A percentile compares a stretch with the other conserved stretches of the same genome.
These are phyloP conservation scores for Aegilops longissima DNA, from an alignment of 176 grass and related monocot genomes.

Conservation along the genomic window DNA sequence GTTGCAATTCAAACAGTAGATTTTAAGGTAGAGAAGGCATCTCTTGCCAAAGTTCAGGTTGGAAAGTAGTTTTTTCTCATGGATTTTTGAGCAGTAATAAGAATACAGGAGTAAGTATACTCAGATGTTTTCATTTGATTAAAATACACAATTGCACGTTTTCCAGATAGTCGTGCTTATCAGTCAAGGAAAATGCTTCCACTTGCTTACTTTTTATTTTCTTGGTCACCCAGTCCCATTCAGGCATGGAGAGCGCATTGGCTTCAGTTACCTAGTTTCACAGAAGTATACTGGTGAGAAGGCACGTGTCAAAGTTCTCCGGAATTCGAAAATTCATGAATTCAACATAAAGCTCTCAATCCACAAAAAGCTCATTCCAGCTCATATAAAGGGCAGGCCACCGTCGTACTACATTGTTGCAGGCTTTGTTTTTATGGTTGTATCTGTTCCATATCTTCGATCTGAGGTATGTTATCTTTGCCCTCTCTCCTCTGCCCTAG, in stretches of 20 bases:
- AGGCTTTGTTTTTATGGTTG: conserved; percentile 83
- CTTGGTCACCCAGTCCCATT: conserved; percentile 74
- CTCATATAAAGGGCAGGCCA: conserved; percentile 83
- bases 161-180: not conserved
- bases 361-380: conserved; percentile 91
- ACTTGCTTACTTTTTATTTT: conserved; percentile 30
- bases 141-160: conserved; percentile 19
- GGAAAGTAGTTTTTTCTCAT: not conserved
- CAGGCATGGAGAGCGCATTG: conserved; percentile 98
- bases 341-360: conserved; percentile 85
- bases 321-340: conserved; percentile 69
- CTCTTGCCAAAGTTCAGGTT: too few species aligned
- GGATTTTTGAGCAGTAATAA: not conserved
- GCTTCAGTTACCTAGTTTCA: conserved; percentile 95
- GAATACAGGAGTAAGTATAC: not conserved
- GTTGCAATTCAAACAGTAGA: too few species aligned
- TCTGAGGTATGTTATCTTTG: conserved; percentile 67
- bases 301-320: conserved; percentile 76
- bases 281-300: conserved; percentile 98
- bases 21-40: too few species aligned
- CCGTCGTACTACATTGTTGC: conserved; percentile 98
- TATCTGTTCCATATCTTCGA: conserved; percentile 94
- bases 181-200: not conserved
- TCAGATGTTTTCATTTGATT: not conserved
- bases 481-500: not conserved